phyloP scores from a whole-genome alignment of 768 basidiomycete genomes.

The Boletus bicolor region DNA sequence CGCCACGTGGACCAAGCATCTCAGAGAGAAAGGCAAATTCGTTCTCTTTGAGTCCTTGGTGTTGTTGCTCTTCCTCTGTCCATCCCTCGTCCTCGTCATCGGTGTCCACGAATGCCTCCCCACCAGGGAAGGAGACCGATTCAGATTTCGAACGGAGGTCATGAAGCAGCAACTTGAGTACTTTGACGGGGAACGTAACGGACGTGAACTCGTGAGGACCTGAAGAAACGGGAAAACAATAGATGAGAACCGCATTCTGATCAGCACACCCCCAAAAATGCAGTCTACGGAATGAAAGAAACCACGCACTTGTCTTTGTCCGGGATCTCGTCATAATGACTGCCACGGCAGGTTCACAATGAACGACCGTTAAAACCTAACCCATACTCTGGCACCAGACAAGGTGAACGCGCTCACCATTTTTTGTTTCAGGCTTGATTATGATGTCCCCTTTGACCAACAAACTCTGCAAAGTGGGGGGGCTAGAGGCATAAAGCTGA shows the following conservation, averaged over 20 bases:
- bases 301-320: conserved; percentile 72
- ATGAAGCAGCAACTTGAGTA: conserved; percentile 81
- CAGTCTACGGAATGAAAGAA: conserved; percentile 6
- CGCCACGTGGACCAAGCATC: conserved; percentile 69
- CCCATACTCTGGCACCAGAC: conserved; percentile 5
- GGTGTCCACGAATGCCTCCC: conserved; percentile 58
- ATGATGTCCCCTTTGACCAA: conserved; percentile 91
- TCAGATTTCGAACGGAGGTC: conserved; percentile 83
- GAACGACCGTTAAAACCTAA: conserved; percentile 13
- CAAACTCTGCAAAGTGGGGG: conserved; percentile 64
- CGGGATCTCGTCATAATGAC: conserved; percentile 97
- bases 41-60: conserved; percentile 61
- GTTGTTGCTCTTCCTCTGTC: conserved; percentile 78
- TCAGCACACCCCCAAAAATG: not conserved
- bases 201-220: conserved; percentile 84
- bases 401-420: conserved; percentile 55
- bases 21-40: conserved; percentile 84
- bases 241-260: conserved; percentile 17
- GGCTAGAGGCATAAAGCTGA: conserved; percentile 63
- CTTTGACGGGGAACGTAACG: conserved; percentile 88
- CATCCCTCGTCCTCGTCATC: conserved; percentile 95
- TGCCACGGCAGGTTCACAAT: conserved; percentile 36
- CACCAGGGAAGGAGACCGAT: conserved; percentile 59
- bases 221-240: conserved; percentile 32
- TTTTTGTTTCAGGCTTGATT: conserved; percentile 71